These are phyloP conservation scores for Hemileccinum impolitum DNA, from an alignment of 768 basidiomycete genomes.

Conservation along the genomic window DNA sequence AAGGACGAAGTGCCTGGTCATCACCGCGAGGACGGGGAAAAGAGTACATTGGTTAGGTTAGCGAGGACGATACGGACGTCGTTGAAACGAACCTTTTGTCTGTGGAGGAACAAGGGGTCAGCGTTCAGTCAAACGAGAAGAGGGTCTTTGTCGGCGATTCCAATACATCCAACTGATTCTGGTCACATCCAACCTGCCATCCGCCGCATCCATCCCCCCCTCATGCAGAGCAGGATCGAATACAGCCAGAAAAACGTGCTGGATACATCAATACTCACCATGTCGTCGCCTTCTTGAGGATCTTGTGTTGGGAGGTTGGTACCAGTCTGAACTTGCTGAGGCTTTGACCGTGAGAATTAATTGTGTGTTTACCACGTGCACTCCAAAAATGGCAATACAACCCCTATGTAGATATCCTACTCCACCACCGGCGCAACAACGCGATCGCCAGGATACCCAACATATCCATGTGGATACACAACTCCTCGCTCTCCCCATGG, in stretches of 20 bases:
- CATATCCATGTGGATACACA: slow-evolving; percentile 26
- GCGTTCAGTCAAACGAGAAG: not conserved
- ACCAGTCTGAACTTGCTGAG: slow-evolving; percentile 8
- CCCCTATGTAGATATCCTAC: not conserved
- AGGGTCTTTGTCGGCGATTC: no score
- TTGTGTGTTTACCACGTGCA: slow-evolving; percentile 7
- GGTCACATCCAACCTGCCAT: slow-evolving; percentile 18
- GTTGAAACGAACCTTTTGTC: slow-evolving; percentile 75
- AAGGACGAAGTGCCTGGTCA: slow-evolving; percentile 90
- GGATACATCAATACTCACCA: slow-evolving; percentile 40
- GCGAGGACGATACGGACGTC: slow-evolving; percentile 5
- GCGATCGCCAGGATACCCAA: slow-evolving; percentile 12
- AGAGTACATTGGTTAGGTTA: slow-evolving; percentile 2
- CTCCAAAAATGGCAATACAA: not conserved
- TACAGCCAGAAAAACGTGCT: not conserved
- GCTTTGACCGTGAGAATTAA: slow-evolving; percentile 23
- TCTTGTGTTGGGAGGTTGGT: slow-evolving; percentile 19
- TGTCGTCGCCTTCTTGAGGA: slow-evolving; percentile 38
- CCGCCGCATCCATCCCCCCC: slow-evolving; percentile 20
- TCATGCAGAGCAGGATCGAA: not conserved
- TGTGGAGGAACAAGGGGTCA: slow-evolving; percentile 36
- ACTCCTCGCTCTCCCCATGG: slow-evolving; percentile 3
- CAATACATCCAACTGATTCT: slow-evolving; percentile 27
- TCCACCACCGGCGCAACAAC: not conserved
- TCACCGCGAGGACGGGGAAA: not conserved